phyloP scores from a whole-genome alignment of 2,329 filamentous ascomycete species.

The Penicillium sp. region DNA sequence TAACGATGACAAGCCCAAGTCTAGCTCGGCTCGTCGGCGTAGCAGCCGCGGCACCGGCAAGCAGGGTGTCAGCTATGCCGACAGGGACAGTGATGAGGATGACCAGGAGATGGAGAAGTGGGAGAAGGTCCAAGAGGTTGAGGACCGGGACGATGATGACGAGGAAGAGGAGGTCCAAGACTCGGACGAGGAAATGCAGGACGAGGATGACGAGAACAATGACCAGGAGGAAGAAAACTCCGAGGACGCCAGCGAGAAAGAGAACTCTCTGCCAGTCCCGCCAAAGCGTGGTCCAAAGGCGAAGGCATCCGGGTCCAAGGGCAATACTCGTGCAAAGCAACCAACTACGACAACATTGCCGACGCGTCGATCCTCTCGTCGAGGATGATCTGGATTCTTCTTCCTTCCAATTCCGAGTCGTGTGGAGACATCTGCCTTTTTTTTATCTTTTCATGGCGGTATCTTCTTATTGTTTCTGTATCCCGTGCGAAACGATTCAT shows the following conservation, averaged over 20 bases:
- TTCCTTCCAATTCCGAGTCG: background rate
- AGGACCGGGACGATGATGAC: constrained; percentile 33
- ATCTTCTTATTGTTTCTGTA: constrained; percentile 10
- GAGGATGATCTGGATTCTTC: constrained; percentile 20
- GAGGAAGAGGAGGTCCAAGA: constrained; percentile 31
- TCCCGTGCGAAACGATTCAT: background rate
- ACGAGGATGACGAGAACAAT: constrained; percentile 23
- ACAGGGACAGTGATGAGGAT: constrained; percentile 53
- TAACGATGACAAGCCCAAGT: constrained; percentile 40
- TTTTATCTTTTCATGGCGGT: background rate
- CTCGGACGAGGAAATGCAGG: constrained; percentile 36
- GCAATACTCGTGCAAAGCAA: constrained; percentile 19
- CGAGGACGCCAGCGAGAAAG: constrained; percentile 29
- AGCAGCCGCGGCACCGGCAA: constrained; percentile 47
- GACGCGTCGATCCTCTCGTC: constrained; percentile 32
- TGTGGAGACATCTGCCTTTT: background rate
- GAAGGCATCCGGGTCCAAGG: constrained; percentile 16
- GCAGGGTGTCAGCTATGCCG: constrained; percentile 50
- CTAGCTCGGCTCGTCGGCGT: constrained; percentile 44
- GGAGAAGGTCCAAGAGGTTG: constrained; percentile 38
- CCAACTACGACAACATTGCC: constrained; percentile 26
- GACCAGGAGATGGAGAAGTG: constrained; percentile 51
- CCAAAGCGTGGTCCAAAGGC: constrained; percentile 20
- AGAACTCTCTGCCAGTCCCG: constrained; percentile 27
- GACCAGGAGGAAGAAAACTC: constrained; percentile 29